Evolutionary conservation across 306 rosid genomes (phyloP).

Genomic region (Dalbergia cultrata): DNA sequence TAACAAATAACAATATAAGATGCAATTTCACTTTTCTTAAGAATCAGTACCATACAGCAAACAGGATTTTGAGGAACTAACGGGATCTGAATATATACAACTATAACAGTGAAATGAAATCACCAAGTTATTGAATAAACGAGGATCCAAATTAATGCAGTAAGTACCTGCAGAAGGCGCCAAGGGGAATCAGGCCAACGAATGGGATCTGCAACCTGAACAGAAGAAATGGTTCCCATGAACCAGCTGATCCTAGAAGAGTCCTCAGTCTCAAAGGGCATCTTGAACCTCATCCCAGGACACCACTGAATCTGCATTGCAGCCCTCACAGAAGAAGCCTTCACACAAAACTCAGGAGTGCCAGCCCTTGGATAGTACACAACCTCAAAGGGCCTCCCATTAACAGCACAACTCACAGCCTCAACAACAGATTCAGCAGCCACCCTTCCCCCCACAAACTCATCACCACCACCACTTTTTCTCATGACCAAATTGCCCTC

Average conservation of each 20-base stretch:
- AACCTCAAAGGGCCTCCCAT: conserved; percentile 80
- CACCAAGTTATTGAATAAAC: not conserved
- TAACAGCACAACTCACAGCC: conserved; percentile 82
- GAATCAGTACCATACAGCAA: conserved; percentile 8
- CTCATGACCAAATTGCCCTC: conserved; percentile 45
- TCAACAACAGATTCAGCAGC: conserved; percentile 67
- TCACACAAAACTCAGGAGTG: conserved; percentile 87
- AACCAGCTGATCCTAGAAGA: conserved; percentile 98
- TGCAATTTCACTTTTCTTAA: conserved; percentile 27
- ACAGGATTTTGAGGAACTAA: conserved; percentile 7
- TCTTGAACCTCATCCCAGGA: conserved; percentile 94
- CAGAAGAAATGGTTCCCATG: conserved; percentile 92
- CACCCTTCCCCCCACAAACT: conserved; percentile 55
- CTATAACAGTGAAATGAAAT: conserved; percentile 31
- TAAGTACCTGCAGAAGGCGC: conserved; percentile 84
- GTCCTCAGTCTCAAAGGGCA: conserved; percentile 98
- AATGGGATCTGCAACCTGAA: conserved; percentile 71
- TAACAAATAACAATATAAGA: not conserved
- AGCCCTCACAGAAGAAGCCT: conserved; percentile 74
- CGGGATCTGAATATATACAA: conserved; percentile 27
- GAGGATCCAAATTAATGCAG: not conserved
- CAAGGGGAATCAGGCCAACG: conserved; percentile 97
- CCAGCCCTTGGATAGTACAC: conserved; percentile 89
- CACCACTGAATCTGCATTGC: conserved; percentile 86
- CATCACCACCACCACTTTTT: conserved; percentile 47